phyloP scores from a whole-genome alignment of 352 stramenopile genomes.

The Phytophthora sp. region DNA sequence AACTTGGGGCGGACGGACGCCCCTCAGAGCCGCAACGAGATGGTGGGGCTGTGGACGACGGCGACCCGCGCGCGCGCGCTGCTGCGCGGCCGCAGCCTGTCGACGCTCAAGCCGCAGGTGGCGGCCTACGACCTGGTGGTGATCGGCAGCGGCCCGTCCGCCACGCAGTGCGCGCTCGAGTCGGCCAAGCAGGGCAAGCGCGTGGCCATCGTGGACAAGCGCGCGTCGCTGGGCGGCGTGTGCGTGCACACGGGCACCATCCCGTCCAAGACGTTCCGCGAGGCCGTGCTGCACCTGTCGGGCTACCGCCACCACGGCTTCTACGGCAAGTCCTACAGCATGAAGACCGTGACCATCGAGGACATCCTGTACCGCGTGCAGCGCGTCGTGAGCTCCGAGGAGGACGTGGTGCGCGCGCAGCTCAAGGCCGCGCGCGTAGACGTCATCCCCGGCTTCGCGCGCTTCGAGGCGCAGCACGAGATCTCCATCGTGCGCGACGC shows the following conservation, averaged over 20 bases:
- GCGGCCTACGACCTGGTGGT: slow-evolving; percentile 87
- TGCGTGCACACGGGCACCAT: slow-evolving; percentile 89
- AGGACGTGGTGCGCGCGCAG: slow-evolving; percentile 85
- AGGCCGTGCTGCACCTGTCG: slow-evolving; percentile 90
- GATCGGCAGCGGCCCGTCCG: slow-evolving; percentile 86
- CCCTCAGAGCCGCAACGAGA: too few species aligned
- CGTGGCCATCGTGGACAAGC: slow-evolving; percentile 84
- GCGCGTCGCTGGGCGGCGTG: slow-evolving; percentile 63
- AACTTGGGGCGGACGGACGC: too few species aligned
- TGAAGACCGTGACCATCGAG: slow-evolving; percentile 84
- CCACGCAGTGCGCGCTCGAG: slow-evolving; percentile 88
- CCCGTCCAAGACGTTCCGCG: slow-evolving; percentile 91
- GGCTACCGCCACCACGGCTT: slow-evolving; percentile 91
- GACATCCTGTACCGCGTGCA: slow-evolving; percentile 86
- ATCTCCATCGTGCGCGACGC: slow-evolving; percentile 69
- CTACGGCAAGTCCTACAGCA: slow-evolving; percentile 87
- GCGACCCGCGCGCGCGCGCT: not conserved
- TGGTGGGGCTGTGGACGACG: slow-evolving; percentile 26
- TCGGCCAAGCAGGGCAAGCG: slow-evolving; percentile 82
- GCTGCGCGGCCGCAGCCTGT: slow-evolving; percentile 2
- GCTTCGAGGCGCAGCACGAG: slow-evolving; percentile 80
- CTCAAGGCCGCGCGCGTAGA: slow-evolving; percentile 79
- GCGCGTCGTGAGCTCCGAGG: slow-evolving; percentile 74
- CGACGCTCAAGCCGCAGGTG: slow-evolving; percentile 45
- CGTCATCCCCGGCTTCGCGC: slow-evolving; percentile 70